Conservation (phyloP, 768 basidiomycete genomes). For the Podaxis carcinomalis region DNA sequence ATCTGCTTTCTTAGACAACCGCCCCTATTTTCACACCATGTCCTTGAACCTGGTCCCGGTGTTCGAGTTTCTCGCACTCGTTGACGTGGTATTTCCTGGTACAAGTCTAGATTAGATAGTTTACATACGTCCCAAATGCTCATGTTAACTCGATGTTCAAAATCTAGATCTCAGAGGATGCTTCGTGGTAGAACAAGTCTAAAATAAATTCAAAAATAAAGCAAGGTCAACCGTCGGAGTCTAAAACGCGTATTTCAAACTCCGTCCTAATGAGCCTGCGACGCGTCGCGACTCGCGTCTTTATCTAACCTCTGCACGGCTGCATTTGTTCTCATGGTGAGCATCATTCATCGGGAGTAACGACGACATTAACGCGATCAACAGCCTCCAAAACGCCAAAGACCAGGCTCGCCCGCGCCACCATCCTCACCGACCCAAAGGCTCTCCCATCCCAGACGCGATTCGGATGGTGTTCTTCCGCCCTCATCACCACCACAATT, state of each 20-base stretch:
- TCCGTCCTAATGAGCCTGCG: conserved; percentile 31
- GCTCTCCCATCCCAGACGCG: conserved; percentile 43
- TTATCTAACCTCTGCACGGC: not conserved
- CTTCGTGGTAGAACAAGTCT: no score
- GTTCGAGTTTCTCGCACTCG: no score
- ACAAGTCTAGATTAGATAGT: no score
- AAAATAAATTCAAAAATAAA: not conserved
- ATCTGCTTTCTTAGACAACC: no score
- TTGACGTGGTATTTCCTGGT: no score
- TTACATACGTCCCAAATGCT: no score
- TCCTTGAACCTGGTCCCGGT: no score
- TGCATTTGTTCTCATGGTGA: conserved; percentile 1
- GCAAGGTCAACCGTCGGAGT: not conserved
- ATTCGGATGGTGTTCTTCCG: conserved; percentile 73
- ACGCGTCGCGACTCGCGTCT: conserved; percentile 19
- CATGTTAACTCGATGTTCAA: no score
- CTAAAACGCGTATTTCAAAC: conserved; percentile 35
- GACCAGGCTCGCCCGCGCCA: conserved; percentile 49
- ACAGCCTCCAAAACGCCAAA: conserved; percentile 57
- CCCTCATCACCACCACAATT: conserved; percentile 81
- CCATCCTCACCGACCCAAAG: conserved; percentile 45
- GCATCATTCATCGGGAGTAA: conserved; percentile 12
- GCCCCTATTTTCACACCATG: no score
- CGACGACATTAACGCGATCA: not conserved
- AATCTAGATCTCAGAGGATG: no score